Evolutionary conservation across 495 filamentous ascomycete species (phyloP).

Genomic region (Xylaria longipes): DNA sequence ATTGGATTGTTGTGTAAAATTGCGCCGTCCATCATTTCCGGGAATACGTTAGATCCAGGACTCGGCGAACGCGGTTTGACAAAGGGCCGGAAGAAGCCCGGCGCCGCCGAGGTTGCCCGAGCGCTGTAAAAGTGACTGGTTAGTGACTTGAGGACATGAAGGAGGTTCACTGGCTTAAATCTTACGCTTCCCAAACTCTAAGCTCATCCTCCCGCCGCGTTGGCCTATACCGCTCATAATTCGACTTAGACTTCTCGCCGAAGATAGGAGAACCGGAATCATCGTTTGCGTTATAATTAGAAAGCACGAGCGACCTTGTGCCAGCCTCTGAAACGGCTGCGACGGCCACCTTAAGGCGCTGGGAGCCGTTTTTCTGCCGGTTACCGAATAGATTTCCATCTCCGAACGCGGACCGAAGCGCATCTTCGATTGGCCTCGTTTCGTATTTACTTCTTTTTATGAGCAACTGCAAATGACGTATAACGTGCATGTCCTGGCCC

Average conservation of each 20-base stretch:
- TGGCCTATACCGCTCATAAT: background rate
- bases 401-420: conserved; percentile 40
- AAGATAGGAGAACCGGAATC: background rate
- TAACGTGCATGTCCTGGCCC: conserved; percentile 9
- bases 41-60: conserved; percentile 18
- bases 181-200: conserved; percentile 57
- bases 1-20: conserved; percentile 3
- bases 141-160: background rate
- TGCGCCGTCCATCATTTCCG: conserved; percentile 21
- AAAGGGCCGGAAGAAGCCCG: conserved; percentile 55
- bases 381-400: conserved; percentile 47
- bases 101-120: conserved; percentile 57
- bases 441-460: conserved; percentile 49
- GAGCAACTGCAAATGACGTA: conserved; percentile 29
- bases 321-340: background rate
- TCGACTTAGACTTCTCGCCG: conserved; percentile 43
- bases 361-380: conserved; percentile 22
- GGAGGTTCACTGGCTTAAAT: background rate
- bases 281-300: background rate
- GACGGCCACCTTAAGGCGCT: conserved; percentile 40
- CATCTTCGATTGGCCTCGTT: conserved; percentile 39
- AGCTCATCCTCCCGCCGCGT: conserved; percentile 37
- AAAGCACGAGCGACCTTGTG: background rate
- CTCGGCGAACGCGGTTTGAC: conserved; percentile 13
- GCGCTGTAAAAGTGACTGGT: conserved; percentile 36